Percentiles rank a stretch among this genome's conserved stretches.
Evolutionary conservation across 768 basidiomycete genomes (phyloP).

Genomic region (Gymnopilus junonius): DNA sequence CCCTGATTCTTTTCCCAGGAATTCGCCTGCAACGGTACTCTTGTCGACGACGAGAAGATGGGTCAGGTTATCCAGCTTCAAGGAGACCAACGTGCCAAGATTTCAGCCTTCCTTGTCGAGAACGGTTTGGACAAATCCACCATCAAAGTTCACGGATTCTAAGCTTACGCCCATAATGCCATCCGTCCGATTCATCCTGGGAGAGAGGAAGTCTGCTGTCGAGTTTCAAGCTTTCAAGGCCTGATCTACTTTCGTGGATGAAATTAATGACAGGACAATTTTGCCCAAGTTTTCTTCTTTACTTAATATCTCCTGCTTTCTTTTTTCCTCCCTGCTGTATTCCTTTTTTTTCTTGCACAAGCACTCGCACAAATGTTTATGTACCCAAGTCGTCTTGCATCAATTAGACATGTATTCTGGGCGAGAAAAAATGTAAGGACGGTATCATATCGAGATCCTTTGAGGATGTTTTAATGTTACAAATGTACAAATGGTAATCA

Average conservation of each 20-base stretch:
- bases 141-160: conserved; percentile 92
- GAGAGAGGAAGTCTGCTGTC: conserved; percentile 10
- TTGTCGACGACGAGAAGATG: conserved; percentile 94
- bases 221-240: conserved; percentile 15
- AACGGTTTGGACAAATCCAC: conserved; percentile 77
- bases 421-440: background rate
- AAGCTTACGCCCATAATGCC: conserved; percentile 27
- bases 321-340: conserved; percentile 9
- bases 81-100: conserved; percentile 95
- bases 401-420: conserved; percentile 12
- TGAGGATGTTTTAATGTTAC: background rate
- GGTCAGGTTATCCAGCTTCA: conserved; percentile 98
- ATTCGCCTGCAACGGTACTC: conserved; percentile 97
- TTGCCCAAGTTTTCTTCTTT: conserved; percentile 16
- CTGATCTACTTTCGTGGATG: conserved; percentile 8
- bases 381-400: conserved; percentile 3
- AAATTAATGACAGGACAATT: conserved; percentile 15
- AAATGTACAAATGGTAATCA: background rate
- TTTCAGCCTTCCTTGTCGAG: conserved; percentile 83
- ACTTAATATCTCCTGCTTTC: conserved; percentile 11
- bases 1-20: conserved; percentile 54
- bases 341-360: conserved; percentile 9
- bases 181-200: conserved; percentile 16
- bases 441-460: no score
- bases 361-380: conserved; percentile 15